Evolutionary conservation across 2,329 filamentous ascomycete species (phyloP).

Genomic region (Calonectria multiphialidica): DNA sequence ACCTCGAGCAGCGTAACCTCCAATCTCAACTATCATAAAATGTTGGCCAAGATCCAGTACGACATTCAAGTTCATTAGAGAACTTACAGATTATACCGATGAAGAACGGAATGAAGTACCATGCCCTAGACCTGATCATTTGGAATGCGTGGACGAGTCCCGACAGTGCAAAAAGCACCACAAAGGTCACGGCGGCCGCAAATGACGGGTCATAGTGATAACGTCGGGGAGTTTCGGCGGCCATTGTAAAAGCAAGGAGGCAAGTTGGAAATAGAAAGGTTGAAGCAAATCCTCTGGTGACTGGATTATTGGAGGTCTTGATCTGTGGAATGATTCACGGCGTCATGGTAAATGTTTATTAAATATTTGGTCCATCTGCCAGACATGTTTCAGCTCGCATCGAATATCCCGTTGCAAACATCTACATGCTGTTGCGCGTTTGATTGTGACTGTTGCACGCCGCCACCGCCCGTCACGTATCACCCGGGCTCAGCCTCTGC

Average conservation of each 20-base stretch:
- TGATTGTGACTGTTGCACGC: not conserved
- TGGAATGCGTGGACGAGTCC: slow-evolving; percentile 5
- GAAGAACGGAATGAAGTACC: slow-evolving; percentile 16
- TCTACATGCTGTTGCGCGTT: not conserved
- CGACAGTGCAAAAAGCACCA: not conserved
- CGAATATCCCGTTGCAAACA: not conserved
- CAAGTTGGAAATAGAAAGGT: not conserved
- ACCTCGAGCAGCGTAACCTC: slow-evolving; percentile 53
- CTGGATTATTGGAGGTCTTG: not conserved
- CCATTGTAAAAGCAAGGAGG: not conserved
- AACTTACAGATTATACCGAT: slow-evolving; percentile 10
- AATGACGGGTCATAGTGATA: slow-evolving; percentile 22
- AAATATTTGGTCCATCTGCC: too few species aligned
- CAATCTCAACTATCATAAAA: slow-evolving; percentile 45
- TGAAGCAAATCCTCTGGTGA: too few species aligned
- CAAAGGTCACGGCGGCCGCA: not conserved
- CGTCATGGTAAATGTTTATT: not conserved
- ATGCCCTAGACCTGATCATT: not conserved
- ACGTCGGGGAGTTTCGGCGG: not conserved
- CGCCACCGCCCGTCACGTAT: not conserved
- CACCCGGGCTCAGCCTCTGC: not conserved
- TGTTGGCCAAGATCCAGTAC: not conserved
- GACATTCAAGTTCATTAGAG: not conserved
- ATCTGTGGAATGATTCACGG: not conserved
- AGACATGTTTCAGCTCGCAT: not conserved